A percentile compares a stretch with the other conserved stretches of the same genome.
These are phyloP conservation scores for Geranomyces michiganensis DNA, from an alignment of 192 early-diverging fungal species.

Conservation along the genomic window DNA sequence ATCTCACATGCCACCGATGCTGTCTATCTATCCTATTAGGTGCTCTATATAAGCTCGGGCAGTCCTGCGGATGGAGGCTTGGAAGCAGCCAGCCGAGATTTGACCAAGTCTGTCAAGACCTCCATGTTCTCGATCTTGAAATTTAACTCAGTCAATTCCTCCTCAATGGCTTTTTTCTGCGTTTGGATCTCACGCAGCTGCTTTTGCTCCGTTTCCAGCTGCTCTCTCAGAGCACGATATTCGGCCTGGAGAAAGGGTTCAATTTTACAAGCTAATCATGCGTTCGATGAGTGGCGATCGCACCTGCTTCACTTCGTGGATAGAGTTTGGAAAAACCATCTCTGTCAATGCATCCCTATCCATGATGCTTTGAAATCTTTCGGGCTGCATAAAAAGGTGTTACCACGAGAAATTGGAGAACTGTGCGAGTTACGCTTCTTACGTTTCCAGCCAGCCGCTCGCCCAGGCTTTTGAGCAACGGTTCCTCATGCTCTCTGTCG, in stretches of 20 bases:
- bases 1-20: too few species aligned
- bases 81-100: background rate
- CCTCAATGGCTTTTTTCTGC: background rate
- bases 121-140: background rate
- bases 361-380: background rate
- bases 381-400: constrained; percentile 1
- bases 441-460: background rate
- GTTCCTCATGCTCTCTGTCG: background rate
- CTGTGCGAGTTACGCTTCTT: too few species aligned
- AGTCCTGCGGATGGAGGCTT: too few species aligned
- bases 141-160: background rate
- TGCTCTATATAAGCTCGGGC: too few species aligned
- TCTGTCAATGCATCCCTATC: constrained; percentile 8
- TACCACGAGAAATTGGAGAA: background rate
- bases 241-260: background rate
- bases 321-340: background rate
- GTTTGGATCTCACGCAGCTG: background rate
- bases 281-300: background rate
- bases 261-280: too few species aligned
- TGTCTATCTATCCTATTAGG: too few species aligned
- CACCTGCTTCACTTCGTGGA: background rate
- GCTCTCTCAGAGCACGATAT: background rate
- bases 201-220: background rate
- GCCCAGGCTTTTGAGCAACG: constrained; percentile 2
- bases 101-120: background rate